phyloP scores from a whole-genome alignment of 2,329 filamentous ascomycete genomes.

The Pseudogymnoascus pannorum region DNA sequence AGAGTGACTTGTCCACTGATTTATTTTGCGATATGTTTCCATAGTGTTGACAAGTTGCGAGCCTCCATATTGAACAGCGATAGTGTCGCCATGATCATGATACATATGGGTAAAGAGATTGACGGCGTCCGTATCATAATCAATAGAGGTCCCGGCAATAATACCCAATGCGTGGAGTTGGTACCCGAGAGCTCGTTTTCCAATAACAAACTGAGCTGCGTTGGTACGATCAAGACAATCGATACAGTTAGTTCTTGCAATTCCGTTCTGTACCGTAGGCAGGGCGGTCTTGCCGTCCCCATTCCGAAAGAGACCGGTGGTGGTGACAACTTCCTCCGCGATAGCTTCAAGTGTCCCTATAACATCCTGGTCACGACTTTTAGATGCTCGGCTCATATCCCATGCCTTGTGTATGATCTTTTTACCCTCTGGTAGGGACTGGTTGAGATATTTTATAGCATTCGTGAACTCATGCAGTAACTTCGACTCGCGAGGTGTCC shows the following conservation, averaged over 20 bases:
- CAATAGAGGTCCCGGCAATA: slow-evolving; percentile 67
- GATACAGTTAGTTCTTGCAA: slow-evolving; percentile 94
- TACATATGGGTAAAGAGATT: slow-evolving; percentile 98
- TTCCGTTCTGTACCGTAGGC: slow-evolving; percentile 75
- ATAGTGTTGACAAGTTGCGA: slow-evolving; percentile 98
- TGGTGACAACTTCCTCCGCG: slow-evolving; percentile 75
- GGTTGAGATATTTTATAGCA: slow-evolving; percentile 86
- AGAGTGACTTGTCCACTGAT: slow-evolving; percentile 96
- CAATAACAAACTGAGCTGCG: slow-evolving; percentile 95
- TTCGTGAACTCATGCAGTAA: slow-evolving; percentile 79
- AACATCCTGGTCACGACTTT: slow-evolving; percentile 85
- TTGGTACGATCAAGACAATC: slow-evolving; percentile 97
- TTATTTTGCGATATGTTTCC: slow-evolving; percentile 98
- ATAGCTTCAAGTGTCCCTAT: slow-evolving; percentile 87
- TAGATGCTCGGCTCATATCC: slow-evolving; percentile 96
- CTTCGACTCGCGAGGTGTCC: slow-evolving; percentile 86
- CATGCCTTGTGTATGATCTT: slow-evolving; percentile 92
- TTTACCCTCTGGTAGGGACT: slow-evolving; percentile 76
- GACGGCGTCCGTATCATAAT: slow-evolving; percentile 92
- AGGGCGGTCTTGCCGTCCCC: slow-evolving; percentile 62
- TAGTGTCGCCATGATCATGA: slow-evolving; percentile 95
- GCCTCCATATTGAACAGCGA: slow-evolving; percentile 94
- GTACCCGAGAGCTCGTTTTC: slow-evolving; percentile 84
- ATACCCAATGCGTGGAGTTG: slow-evolving; percentile 90
- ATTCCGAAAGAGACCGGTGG: slow-evolving; percentile 93